Conservation (phyloP, 2,329 filamentous ascomycete genomes). For the Hypoxylon sp. region DNA sequence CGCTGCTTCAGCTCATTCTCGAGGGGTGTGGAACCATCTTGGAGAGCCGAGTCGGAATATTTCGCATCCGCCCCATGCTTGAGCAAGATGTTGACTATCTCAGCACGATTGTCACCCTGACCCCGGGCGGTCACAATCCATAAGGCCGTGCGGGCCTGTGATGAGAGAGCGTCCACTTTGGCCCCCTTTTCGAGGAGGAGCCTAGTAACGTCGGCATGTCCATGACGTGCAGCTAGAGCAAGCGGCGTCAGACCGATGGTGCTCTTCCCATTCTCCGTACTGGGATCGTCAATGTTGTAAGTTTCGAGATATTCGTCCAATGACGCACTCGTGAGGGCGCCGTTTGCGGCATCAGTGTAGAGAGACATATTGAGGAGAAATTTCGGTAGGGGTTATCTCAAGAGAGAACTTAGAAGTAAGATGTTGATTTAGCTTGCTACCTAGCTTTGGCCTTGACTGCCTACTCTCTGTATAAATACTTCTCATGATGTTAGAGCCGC, state of each 20-base stretch:
- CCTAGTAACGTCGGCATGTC: constrained; percentile 28
- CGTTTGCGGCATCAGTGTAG: constrained; percentile 22
- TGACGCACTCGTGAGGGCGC: constrained; percentile 15
- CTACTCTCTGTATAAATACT: constrained; percentile 19
- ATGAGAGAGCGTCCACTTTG: constrained; percentile 29
- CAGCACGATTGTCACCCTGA: constrained; percentile 21
- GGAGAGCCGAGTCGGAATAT: constrained; percentile 24
- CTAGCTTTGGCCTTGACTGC: background rate
- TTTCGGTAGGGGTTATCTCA: background rate
- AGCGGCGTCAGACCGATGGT: constrained; percentile 36
- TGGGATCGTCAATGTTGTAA: constrained; percentile 29
- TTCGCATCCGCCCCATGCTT: constrained; percentile 23
- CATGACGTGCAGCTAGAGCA: constrained; percentile 32
- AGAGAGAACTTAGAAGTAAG: background rate
- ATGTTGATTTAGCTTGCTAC: constrained; percentile 8
- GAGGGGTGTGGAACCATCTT: constrained; percentile 31
- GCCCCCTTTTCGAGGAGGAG: constrained; percentile 39
- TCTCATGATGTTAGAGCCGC: constrained; percentile 24
- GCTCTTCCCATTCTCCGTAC: constrained; percentile 25
- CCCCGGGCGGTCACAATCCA: constrained; percentile 28
- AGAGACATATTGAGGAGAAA: constrained; percentile 35
- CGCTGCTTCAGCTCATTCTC: constrained; percentile 34
- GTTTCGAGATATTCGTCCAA: constrained; percentile 27
- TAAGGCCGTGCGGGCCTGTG: constrained; percentile 18
- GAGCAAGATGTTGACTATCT: constrained; percentile 26